Evolutionary conservation across 441 rosid genomes (phyloP), one percentile per base, ranked within the genome.

Genomic region (Flueggea neowawraea): DNA sequence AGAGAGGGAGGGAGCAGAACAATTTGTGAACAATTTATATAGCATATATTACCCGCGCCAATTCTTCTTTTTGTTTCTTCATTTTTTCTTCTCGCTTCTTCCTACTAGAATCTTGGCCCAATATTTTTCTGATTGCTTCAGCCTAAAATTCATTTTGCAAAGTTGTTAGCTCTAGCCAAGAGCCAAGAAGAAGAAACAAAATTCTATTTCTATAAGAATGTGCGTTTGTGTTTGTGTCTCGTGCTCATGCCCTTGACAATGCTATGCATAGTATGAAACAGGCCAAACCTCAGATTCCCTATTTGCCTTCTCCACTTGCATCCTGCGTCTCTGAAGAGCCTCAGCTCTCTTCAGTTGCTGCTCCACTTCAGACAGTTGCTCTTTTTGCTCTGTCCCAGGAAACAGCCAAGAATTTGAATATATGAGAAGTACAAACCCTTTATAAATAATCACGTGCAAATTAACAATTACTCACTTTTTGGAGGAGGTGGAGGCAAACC

Each of bases 401-500:
- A 50, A 60, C 22, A 57, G 52, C 10, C 31, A 9, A 49, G 45
- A 51, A 52, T 22, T 22, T 47, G 52, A 67, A 33, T 51, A 52
- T 28, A 15, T 11, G 52, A 57, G 50, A 13, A 11, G 16, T 58
- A 15, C 45, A 48, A 53, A 13, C 52, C 32, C 33, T 13, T 2
- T 39, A 22, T 15, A 16, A 36, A 44, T 11, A 2, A 28, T 33
- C 52, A 14, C 4, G 54, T 10, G 31, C 55, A 47, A 28, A 52
- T 6, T 13, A 66, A 13, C 28, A 47, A 78, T 60, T 6, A 65
- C 97, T 70, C 69, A 95, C 99, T 89, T 82, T 88, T 88, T 9
- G 97, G 75, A 51, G 97, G 95, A 9, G 97, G 88, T 44, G 93
- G 99, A 57, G 96, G 99, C 62, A 95, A 79, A 41, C 99, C 98